phyloP scores from a whole-genome alignment of 495 filamentous ascomycete genomes.

The Podospora bellae-mahoneyi region DNA sequence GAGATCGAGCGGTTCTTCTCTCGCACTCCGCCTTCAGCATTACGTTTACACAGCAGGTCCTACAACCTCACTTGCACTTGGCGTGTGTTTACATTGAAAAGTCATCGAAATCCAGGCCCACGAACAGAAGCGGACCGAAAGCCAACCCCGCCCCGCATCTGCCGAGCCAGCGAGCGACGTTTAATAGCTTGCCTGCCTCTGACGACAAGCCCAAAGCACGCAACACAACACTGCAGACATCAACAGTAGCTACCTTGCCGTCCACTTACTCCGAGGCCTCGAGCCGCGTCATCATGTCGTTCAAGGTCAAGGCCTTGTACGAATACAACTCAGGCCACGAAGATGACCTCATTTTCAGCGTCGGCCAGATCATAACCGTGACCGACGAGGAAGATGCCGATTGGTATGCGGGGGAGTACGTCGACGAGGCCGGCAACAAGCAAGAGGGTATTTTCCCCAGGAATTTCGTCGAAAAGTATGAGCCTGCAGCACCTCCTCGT shows the following conservation, averaged over 20 bases:
- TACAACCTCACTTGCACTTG: neutral
- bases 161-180: constrained; percentile 6
- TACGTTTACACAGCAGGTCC: neutral
- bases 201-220: neutral
- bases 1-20: constrained; percentile 17
- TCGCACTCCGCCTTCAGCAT: constrained; percentile 1
- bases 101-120: neutral
- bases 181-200: neutral
- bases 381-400: constrained; percentile 88
- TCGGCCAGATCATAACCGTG: constrained; percentile 88
- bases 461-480: constrained; percentile 95
- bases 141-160: constrained; percentile 15
- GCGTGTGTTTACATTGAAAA: neutral
- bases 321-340: constrained; percentile 89
- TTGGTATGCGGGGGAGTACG: constrained; percentile 92
- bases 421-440: constrained; percentile 65
- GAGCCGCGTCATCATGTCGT: constrained; percentile 62
- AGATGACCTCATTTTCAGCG: constrained; percentile 84
- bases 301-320: constrained; percentile 92
- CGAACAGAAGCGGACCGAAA: constrained; percentile 2
- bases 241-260: neutral
- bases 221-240: constrained; percentile 16
- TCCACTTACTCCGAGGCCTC: constrained; percentile 6
- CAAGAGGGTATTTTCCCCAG: constrained; percentile 90
- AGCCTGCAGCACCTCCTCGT: constrained; percentile 84